A percentile compares a stretch with the other conserved stretches of the same genome.
Evolutionary conservation across 2,329 filamentous ascomycete species (phyloP).

Genomic region (Botrytis pseudocinerea): DNA sequence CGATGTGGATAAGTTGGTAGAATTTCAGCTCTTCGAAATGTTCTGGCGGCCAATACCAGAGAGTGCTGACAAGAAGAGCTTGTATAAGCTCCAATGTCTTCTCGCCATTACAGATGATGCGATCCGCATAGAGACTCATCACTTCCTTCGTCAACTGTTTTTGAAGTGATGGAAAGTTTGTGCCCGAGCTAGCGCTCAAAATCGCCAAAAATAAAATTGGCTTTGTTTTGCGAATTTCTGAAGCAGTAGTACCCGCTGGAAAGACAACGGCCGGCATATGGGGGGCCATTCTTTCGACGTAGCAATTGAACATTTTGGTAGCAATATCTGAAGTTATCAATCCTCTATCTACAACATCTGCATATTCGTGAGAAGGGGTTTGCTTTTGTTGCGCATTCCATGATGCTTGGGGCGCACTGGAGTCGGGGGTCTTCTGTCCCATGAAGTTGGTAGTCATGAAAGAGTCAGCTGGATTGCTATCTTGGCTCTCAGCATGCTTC

Average conservation of each 20-base stretch:
- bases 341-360: slow-evolving; percentile 56
- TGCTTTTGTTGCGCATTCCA: slow-evolving; percentile 19
- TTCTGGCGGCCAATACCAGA: slow-evolving; percentile 52
- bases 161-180: slow-evolving; percentile 48
- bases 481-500: slow-evolving; percentile 37
- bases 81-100: slow-evolving; percentile 55
- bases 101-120: slow-evolving; percentile 50
- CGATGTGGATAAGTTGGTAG: slow-evolving; percentile 54
- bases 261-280: slow-evolving; percentile 66
- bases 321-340: slow-evolving; percentile 58
- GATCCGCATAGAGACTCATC: slow-evolving; percentile 49
- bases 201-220: slow-evolving; percentile 71
- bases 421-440: slow-evolving; percentile 15
- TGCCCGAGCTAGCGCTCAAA: slow-evolving; percentile 62
- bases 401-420: neutral
- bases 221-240: slow-evolving; percentile 57
- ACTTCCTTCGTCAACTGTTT: slow-evolving; percentile 50
- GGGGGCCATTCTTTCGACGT: slow-evolving; percentile 58
- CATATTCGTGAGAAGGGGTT: slow-evolving; percentile 38
- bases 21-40: slow-evolving; percentile 51
- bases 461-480: slow-evolving; percentile 22
- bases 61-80: slow-evolving; percentile 49
- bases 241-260: slow-evolving; percentile 52
- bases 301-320: slow-evolving; percentile 56
- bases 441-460: slow-evolving; percentile 17